A percentile compares a stretch with the other conserved stretches of the same genome.
Conservation (phyloP, 768 basidiomycete species). For the Pulveroboletus sp. region DNA sequence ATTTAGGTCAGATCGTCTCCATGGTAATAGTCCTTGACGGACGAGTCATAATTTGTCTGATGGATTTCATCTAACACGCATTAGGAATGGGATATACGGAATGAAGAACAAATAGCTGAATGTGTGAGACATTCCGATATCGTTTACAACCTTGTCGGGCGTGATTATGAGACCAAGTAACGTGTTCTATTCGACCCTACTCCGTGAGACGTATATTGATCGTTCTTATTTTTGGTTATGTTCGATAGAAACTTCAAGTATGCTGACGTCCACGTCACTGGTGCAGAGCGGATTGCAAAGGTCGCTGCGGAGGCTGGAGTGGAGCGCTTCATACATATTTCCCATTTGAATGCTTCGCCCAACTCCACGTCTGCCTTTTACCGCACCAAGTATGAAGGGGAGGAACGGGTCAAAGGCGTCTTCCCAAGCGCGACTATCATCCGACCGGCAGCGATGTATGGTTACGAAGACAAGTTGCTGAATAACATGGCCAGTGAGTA, state of each 20-base stretch:
- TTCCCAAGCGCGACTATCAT: slow-evolving; percentile 88
- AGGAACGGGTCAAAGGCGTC: slow-evolving; percentile 75
- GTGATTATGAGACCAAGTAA: slow-evolving; percentile 95
- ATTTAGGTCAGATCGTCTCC: slow-evolving; percentile 92
- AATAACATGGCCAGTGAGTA: slow-evolving; percentile 84
- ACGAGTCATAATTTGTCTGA: slow-evolving; percentile 20
- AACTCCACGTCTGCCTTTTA: slow-evolving; percentile 81
- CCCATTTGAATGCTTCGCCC: slow-evolving; percentile 85
- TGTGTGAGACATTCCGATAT: slow-evolving; percentile 92
- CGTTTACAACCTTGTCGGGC: slow-evolving; percentile 92
- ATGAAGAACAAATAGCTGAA: slow-evolving; percentile 87
- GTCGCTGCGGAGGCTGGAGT: slow-evolving; percentile 76
- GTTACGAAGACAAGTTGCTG: slow-evolving; percentile 92
- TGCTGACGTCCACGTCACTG: slow-evolving; percentile 73
- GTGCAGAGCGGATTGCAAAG: slow-evolving; percentile 81
- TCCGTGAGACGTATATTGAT: slow-evolving; percentile 11
- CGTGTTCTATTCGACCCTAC: slow-evolving; percentile 22
- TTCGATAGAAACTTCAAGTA: slow-evolving; percentile 78
- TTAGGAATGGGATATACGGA: slow-evolving; percentile 94
- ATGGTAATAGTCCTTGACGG: slow-evolving; percentile 53
- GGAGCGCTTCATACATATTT: slow-evolving; percentile 85
- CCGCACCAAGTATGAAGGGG: slow-evolving; percentile 84
- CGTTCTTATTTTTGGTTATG: background rate
- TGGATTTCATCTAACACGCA: slow-evolving; percentile 17
- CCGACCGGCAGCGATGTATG: slow-evolving; percentile 80